A percentile compares a stretch with the other conserved stretches of the same genome.
Evolutionary conservation across 192 early-diverging fungal genomes (phyloP).

Genomic region (Phlyctochytrium arcticum): DNA sequence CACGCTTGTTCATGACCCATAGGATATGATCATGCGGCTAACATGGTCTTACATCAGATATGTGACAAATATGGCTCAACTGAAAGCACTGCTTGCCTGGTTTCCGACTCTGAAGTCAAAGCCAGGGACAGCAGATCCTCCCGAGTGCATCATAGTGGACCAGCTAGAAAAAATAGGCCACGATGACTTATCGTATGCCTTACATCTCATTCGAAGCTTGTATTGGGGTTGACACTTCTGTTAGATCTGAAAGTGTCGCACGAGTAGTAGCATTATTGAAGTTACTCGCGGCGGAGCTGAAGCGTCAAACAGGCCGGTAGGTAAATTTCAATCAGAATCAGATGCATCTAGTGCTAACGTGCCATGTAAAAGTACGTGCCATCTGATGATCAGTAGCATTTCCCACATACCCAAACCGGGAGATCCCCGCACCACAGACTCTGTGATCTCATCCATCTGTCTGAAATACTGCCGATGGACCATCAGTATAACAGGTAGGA

Average conservation of each 20-base stretch:
- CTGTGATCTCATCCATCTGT: background rate
- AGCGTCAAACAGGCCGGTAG: background rate
- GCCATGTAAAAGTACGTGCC: too few species aligned
- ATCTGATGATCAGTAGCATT: background rate
- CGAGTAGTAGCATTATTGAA: background rate
- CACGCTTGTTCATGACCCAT: background rate
- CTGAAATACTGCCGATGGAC: background rate
- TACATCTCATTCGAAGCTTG: background rate
- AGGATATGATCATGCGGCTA: background rate
- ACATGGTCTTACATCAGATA: background rate
- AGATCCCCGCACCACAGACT: too few species aligned
- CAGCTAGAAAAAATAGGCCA: background rate
- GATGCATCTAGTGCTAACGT: background rate
- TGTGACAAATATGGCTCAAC: background rate
- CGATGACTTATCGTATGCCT: background rate
- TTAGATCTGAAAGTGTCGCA: background rate
- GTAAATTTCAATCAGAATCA: background rate
- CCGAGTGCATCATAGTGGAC: background rate
- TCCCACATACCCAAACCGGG: background rate
- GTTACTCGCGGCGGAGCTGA: background rate
- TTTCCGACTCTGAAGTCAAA: background rate
- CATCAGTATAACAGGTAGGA: background rate
- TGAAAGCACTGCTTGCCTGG: background rate
- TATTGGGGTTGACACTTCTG: background rate
- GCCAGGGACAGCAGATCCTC: background rate